These are phyloP conservation scores for Lodderomyces oxycetoniae DNA, from an alignment of 1,139 yeast genomes.

Conservation along the genomic window DNA sequence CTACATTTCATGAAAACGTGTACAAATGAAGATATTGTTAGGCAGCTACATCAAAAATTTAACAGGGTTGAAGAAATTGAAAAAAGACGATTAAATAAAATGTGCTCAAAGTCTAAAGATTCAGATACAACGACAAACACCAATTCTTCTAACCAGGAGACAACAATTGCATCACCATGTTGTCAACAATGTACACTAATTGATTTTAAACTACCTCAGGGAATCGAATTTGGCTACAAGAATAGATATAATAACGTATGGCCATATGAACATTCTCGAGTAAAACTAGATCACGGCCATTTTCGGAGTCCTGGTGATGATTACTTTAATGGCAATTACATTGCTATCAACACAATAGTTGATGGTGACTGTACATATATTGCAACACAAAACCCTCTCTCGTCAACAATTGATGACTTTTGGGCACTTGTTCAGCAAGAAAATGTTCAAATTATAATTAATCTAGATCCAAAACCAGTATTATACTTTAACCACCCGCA, in stretches of 20 bases:
- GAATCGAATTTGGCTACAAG: constrained; percentile 42
- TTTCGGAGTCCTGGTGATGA: constrained; percentile 21
- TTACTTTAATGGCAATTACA: constrained; percentile 42
- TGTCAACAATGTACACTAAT: constrained; percentile 43
- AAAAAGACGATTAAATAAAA: constrained; percentile 40
- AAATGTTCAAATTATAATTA: constrained; percentile 58
- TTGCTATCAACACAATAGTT: constrained; percentile 19
- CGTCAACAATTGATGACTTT: constrained; percentile 38
- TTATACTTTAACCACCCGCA: constrained; percentile 8
- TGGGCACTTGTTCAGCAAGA: constrained; percentile 49
- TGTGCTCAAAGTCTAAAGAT: constrained; percentile 12
- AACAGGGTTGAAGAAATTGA: constrained; percentile 49
- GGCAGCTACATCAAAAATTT: constrained; percentile 35
- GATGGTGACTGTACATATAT: constrained; percentile 26
- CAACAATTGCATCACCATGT: constrained; percentile 37
- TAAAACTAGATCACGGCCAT: constrained; percentile 19
- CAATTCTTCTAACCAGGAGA: constrained; percentile 3
- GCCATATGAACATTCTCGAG: constrained; percentile 46
- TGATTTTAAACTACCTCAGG: constrained; percentile 50
- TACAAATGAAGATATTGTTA: constrained; percentile 25
- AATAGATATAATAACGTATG: constrained; percentile 44
- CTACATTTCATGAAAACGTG: constrained; percentile 25
- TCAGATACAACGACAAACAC: not conserved
- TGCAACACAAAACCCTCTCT: constrained; percentile 44
- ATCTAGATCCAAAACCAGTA: constrained; percentile 48